Percentiles rank a stretch among this genome's conserved stretches.
Evolutionary conservation across 495 filamentous ascomycete species (phyloP).

Genomic region (Podospora didyma): DNA sequence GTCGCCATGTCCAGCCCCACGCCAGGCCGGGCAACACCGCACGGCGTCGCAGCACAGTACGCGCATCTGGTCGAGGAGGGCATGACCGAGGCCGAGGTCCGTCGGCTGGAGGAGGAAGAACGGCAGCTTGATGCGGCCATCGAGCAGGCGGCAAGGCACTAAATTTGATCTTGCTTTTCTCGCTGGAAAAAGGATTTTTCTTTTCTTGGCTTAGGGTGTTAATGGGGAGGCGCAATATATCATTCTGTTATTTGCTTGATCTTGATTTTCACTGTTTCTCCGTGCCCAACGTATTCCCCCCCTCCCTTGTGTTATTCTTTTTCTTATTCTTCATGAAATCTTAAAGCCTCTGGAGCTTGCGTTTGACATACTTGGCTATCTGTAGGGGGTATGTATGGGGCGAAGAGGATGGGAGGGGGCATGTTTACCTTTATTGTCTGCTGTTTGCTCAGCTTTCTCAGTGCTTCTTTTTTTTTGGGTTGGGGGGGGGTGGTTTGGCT

Average conservation of each 20-base stretch:
- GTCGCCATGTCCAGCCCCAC: conserved; percentile 12
- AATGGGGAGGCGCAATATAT: neutral
- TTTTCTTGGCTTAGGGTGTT: neutral
- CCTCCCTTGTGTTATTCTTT: too few relatives aligned
- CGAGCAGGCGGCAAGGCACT: conserved; percentile 32
- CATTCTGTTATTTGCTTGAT: neutral
- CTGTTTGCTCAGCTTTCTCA: too few relatives aligned
- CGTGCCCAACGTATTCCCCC: too few relatives aligned
- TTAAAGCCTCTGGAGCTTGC: too few relatives aligned
- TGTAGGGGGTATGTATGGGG: too few relatives aligned
- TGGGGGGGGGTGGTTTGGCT: too few relatives aligned
- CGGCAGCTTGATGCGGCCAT: conserved; percentile 46
- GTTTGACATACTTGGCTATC: too few relatives aligned
- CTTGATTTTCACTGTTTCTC: neutral
- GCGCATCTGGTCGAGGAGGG: conserved; percentile 48
- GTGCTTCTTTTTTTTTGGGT: too few relatives aligned
- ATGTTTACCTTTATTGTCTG: too few relatives aligned
- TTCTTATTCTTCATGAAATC: too few relatives aligned
- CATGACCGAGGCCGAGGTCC: conserved; percentile 47
- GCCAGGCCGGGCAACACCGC: conserved; percentile 21
- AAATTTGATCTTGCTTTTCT: neutral
- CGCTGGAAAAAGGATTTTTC: neutral
- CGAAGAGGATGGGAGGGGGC: too few relatives aligned
- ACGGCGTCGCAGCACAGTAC: conserved; percentile 27
- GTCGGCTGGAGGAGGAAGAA: conserved; percentile 46